Conservation (phyloP, 768 basidiomycete genomes). For the Naganishia vishniacii region DNA sequence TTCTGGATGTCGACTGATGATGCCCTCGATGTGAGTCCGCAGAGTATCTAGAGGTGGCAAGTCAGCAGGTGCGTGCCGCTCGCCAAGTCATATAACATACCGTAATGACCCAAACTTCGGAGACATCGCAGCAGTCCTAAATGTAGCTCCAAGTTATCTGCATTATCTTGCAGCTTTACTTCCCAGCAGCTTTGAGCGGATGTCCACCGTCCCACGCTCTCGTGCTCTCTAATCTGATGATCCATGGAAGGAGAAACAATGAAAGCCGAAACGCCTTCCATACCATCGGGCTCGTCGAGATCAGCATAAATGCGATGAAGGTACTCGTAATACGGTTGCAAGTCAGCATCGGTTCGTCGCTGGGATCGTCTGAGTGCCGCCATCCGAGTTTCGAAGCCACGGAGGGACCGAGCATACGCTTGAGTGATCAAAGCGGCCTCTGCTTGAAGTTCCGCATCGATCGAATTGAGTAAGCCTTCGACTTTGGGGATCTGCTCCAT, state of each 20-base stretch:
- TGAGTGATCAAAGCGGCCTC: slow-evolving; percentile 90
- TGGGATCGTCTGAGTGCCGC: slow-evolving; percentile 51
- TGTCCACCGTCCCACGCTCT: slow-evolving; percentile 94
- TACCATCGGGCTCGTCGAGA: slow-evolving; percentile 95
- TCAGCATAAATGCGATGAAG: slow-evolving; percentile 94
- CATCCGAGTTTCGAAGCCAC: slow-evolving; percentile 88
- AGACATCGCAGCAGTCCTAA: slow-evolving; percentile 84
- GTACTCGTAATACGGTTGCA: slow-evolving; percentile 74
- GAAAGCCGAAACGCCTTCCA: slow-evolving; percentile 90
- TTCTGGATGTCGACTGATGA: slow-evolving; percentile 71
- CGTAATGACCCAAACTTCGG: slow-evolving; percentile 92
- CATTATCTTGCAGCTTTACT: slow-evolving; percentile 79
- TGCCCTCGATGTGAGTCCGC: slow-evolving; percentile 86
- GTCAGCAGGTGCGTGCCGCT: not conserved
- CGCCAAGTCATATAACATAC: slow-evolving; percentile 52
- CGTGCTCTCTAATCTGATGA: slow-evolving; percentile 95
- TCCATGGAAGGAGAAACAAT: slow-evolving; percentile 84
- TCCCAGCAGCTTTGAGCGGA: slow-evolving; percentile 99
- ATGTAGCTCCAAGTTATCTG: slow-evolving; percentile 82
- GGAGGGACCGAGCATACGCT: slow-evolving; percentile 84
- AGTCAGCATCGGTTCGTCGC: slow-evolving; percentile 51
- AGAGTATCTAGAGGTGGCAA: slow-evolving; percentile 66
- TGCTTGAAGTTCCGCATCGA: slow-evolving; percentile 82
- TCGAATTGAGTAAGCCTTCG: slow-evolving; percentile 73
- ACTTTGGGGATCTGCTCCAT: slow-evolving; percentile 62